phyloP scores from a whole-genome alignment of 768 basidiomycete species.

The Amanita inopinata region DNA sequence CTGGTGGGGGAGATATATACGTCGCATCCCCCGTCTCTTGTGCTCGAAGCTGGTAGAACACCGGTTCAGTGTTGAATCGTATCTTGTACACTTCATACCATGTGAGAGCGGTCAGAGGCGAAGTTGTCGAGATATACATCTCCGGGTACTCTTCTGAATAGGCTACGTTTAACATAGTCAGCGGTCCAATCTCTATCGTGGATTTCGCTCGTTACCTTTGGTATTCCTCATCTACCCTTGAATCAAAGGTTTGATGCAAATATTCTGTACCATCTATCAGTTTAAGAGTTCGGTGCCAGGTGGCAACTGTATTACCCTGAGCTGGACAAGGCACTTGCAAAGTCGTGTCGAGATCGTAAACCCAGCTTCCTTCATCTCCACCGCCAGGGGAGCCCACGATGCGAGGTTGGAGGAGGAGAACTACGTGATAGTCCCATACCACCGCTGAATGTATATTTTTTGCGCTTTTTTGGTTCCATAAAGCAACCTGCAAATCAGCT shows the following conservation, averaged over 20 bases:
- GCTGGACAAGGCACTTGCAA: conserved; percentile 41
- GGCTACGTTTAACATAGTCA: conserved; percentile 22
- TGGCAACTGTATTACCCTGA: conserved; percentile 28
- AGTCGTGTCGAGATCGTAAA: conserved; percentile 61
- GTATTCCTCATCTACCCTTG: conserved; percentile 25
- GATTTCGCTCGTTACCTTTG: conserved; percentile 27
- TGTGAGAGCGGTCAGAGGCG: conserved; percentile 70
- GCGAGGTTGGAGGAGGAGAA: conserved; percentile 40
- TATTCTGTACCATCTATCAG: conserved; percentile 29
- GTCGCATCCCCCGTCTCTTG: conserved; percentile 26
- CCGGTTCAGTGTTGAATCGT: too few species aligned
- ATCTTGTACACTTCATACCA: conserved; percentile 52
- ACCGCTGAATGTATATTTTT: conserved; percentile 27
- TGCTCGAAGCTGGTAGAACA: too few species aligned
- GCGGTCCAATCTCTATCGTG: not conserved
- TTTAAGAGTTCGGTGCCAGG: not conserved
- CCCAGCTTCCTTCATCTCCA: conserved; percentile 28
- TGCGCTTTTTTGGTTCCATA: conserved; percentile 51
- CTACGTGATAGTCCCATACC: conserved; percentile 72
- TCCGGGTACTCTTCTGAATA: conserved; percentile 53
- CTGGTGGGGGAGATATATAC: conserved; percentile 11
- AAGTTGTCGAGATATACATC: conserved; percentile 44
- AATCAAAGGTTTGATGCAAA: conserved; percentile 33
- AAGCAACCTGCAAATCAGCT: conserved; percentile 39
- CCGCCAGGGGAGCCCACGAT: too few species aligned